Conservation (phyloP, 352 stramenopile genomes). For the Pythium brachiatum region DNA sequence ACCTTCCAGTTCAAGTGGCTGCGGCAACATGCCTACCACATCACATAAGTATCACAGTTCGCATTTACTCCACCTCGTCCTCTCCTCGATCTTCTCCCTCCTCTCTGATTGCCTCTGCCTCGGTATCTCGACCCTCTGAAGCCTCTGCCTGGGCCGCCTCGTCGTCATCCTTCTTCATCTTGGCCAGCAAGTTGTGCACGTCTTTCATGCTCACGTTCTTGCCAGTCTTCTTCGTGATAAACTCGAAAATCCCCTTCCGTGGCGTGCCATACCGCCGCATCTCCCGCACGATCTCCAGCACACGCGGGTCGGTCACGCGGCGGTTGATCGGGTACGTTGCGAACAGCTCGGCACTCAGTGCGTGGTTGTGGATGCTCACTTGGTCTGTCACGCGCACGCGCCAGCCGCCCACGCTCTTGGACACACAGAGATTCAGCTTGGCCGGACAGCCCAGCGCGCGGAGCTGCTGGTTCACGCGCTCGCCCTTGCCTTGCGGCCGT, state of each 20-base stretch:
- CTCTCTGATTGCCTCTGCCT: no score
- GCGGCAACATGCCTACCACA: background rate
- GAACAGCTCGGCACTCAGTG: constrained; percentile 6
- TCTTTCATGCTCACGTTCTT: constrained; percentile 10
- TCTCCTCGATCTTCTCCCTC: background rate
- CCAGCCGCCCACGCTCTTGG: constrained; percentile 4
- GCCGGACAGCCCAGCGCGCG: constrained; percentile 10
- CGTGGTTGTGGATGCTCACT: constrained; percentile 14
- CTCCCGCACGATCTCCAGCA: constrained; percentile 6
- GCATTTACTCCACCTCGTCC: constrained; percentile 1
- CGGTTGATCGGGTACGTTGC: constrained; percentile 13
- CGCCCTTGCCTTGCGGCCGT: constrained; percentile 7
- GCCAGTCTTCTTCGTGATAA: constrained; percentile 6
- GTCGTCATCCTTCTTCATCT: no score
- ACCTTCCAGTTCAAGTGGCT: constrained; percentile 12
- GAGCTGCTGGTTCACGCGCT: constrained; percentile 3
- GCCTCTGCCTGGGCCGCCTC: no score
- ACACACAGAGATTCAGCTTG: constrained; percentile 3
- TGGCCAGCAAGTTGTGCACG: constrained; percentile 12
- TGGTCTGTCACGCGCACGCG: constrained; percentile 18
- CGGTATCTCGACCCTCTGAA: no score
- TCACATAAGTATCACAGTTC: background rate
- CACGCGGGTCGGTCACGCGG: constrained; percentile 10
- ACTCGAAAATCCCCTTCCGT: constrained; percentile 10
- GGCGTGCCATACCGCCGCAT: constrained; percentile 16